phyloP scores from a whole-genome alignment of 2,329 filamentous ascomycete genomes.

The Cercospora sp. region DNA sequence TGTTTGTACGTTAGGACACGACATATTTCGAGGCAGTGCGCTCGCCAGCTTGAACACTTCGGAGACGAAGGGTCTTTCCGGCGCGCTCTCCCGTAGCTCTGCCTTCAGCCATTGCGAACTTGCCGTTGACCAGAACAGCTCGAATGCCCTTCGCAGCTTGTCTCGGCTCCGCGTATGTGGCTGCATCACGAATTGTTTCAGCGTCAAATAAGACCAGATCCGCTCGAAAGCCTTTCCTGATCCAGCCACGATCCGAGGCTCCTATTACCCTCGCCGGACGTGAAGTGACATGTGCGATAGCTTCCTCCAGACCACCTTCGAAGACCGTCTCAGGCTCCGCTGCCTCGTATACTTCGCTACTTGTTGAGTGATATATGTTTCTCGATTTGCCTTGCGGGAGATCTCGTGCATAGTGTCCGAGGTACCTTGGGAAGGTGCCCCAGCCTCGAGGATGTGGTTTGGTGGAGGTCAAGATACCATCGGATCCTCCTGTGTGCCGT shows the following conservation, averaged over 20 bases:
- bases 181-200: constrained; percentile 30
- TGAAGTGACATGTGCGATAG: constrained; percentile 33
- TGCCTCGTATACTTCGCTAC: constrained; percentile 23
- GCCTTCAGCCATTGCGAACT: constrained; percentile 31
- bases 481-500: constrained; percentile 33
- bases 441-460: constrained; percentile 37
- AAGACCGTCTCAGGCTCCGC: constrained; percentile 33
- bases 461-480: constrained; percentile 34
- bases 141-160: constrained; percentile 32
- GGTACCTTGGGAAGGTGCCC: constrained; percentile 35
- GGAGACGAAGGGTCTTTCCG: constrained; percentile 30
- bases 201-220: constrained; percentile 35
- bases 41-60: constrained; percentile 4
- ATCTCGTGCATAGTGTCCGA: constrained; percentile 35
- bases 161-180: constrained; percentile 33
- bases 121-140: constrained; percentile 33
- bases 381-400: constrained; percentile 27
- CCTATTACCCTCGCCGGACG: constrained; percentile 30
- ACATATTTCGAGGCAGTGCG: background rate
- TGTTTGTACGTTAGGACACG: background rate
- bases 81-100: constrained; percentile 25
- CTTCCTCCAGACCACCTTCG: constrained; percentile 33
- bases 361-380: constrained; percentile 28
- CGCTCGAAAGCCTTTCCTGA: constrained; percentile 31
- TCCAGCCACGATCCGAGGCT: constrained; percentile 29